Evolutionary conservation across 2,329 filamentous ascomycete species (phyloP).

Genomic region (Harringtonia aguacate): DNA sequence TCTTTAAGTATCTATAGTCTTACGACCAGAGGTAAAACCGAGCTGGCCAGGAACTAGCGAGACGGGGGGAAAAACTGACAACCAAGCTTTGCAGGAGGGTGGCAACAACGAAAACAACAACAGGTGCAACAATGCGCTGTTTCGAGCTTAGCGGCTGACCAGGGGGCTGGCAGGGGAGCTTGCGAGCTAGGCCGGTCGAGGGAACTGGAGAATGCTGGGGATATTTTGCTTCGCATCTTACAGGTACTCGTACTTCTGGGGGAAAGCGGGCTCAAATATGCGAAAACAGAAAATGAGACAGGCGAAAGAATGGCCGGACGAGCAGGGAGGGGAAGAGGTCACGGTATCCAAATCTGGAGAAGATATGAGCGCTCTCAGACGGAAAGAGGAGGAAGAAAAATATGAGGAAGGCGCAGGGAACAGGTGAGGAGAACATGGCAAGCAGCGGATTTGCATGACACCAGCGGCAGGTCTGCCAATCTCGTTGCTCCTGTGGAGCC

Average conservation of each 20-base stretch:
- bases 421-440: no score
- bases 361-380: background rate
- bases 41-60: background rate
- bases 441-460: background rate
- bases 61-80: background rate
- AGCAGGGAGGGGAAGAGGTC: no score
- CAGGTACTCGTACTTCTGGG: no score
- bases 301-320: no score
- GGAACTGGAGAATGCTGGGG: background rate
- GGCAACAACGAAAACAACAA: background rate
- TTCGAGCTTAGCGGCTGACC: background rate
- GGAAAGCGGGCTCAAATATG: no score
- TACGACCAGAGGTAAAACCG: no score
- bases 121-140: background rate
- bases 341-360: background rate
- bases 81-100: background rate
- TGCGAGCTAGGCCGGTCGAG: background rate
- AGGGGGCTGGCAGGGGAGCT: background rate
- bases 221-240: no score
- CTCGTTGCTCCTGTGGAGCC: background rate
- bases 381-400: background rate
- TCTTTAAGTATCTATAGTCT: background rate
- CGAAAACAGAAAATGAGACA: no score
- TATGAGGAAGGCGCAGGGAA: background rate
- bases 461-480: background rate